Base-by-base conservation (phyloP, 148 eudicot genomes). In the Gaultheria prostrata region DNA sequence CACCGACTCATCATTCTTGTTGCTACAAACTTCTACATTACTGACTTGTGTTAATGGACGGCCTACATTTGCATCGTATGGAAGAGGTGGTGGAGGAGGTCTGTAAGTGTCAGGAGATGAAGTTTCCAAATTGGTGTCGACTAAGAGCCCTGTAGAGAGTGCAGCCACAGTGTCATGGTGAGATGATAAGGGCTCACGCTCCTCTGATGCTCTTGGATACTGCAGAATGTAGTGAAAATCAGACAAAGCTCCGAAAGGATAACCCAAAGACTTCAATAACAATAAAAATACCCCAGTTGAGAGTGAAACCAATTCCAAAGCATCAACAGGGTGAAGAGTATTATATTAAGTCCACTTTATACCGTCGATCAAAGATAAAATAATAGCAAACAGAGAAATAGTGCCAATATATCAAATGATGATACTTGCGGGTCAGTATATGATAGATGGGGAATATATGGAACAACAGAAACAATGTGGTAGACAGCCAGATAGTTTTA, bases 111-210 rank as follows among this genome's bases (percentile, higher is more conserved):
- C 98, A 4, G 92, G 93, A 78, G 78, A 83, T 74, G 98, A 89
- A 33, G 95, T 94, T 59, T 94, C 97, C 39, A 96, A 87, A 89
- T 96, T 94, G 45, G 97, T 90, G 86, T 96, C 90, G 65, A 96
- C 97, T 85, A 93, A 88, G 59, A 94, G 90, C 48, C 91, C 94
- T 6, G 93, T 83, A 33, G 98, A 88, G 50, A 84, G 77, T 54
- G 91, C 89, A 67, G 91, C 70, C 43, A 88, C 85, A 74, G 88
- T 80, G 35, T 85, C 90, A 80, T 83, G 89, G 75, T 87, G 89
- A 82, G 92, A 85, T 48, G 98, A 89, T 54, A 96, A 89, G 33
- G 95, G 97, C 75, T 84, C 88, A 26, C 83, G 97, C 85, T 90
- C 98, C 87, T 94, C 94, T 39, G 91, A 88, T 50, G 85, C 92